Evolutionary conservation across 345 rosid species (phyloP).

Genomic region (Ceriops decandra): DNA sequence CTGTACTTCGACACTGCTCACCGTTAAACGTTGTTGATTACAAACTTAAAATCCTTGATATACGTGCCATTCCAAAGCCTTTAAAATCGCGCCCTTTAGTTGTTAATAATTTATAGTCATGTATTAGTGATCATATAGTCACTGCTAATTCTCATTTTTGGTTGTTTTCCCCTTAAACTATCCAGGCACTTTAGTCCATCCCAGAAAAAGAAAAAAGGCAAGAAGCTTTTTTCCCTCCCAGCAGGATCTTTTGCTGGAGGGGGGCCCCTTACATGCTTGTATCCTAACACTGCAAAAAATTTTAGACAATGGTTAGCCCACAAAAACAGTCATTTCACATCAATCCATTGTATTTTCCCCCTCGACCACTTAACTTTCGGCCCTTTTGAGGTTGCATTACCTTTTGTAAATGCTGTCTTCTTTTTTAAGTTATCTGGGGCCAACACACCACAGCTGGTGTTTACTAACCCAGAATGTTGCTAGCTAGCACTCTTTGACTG

Average conservation of each 20-base stretch:
- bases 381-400: constrained; percentile 64
- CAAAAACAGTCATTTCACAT: constrained; percentile 30
- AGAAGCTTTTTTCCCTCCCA: constrained; percentile 12
- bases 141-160: background rate
- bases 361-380: constrained; percentile 57
- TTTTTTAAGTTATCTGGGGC: constrained; percentile 19
- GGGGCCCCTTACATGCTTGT: constrained; percentile 7
- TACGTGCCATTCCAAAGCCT: too few species aligned
- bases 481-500: background rate
- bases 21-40: too few species aligned
- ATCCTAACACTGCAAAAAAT: background rate
- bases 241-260: constrained; percentile 10
- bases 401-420: constrained; percentile 32
- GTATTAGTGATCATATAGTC: too few species aligned
- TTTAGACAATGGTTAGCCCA: constrained; percentile 27
- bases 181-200: constrained; percentile 6
- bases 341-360: constrained; percentile 14
- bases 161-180: background rate
- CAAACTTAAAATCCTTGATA: too few species aligned
- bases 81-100: too few species aligned
- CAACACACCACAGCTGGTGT: background rate
- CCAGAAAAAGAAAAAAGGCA: constrained; percentile 9
- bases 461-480: background rate
- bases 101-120: too few species aligned
- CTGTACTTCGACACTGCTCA: too few species aligned